Evolutionary conservation across 1,284 basidiomycete species (phyloP), one percentile per base, ranked within the genome.

Genomic region (Farysia itapuensis): DNA sequence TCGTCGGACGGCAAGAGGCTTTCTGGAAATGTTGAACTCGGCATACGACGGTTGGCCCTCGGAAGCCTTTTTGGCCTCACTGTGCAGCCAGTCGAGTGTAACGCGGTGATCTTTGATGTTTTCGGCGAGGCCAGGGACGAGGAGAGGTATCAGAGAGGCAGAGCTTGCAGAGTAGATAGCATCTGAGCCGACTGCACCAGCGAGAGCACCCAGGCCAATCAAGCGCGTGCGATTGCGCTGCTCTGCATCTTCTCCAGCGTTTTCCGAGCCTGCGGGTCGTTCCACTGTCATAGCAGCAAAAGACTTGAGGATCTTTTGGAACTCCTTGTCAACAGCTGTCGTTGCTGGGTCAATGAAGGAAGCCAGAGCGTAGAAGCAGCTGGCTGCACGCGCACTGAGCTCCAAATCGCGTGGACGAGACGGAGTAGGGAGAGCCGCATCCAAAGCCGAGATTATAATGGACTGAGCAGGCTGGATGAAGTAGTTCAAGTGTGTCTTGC

Each of bases 351-450:
- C 87, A 7, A 91, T 89, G 68, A 86, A 94, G 5, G 90, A 92
- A n/a, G 89, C 87, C 84, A 91, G 91, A 0, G 90, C 87, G 12
- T 86, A 88, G 70, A 97, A 93, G 51, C 90, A 83, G 69, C 83
- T 87, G 8, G 90, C 89, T 6, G 88, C 85, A 64, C 90, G 84
- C 2, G 88, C 88, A 39, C 84, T 81, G 20, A 96, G 84, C 75
- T 96, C 94, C 22, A 93, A 79, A 76, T 98, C 93, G 57, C 74
- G 54, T 28, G 39, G 44, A 16, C 48, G 49, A 20, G 38, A 42
- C 3, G 54, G 32, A 19, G 43, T 47, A 30, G 48, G 32, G 33
- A 85, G 80, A 48, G 89, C 75, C 8, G 82, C 78, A 49, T 81
- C 75, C 45, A 97, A 80, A 0, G 87, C 85, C 2, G 79, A 79